A percentile compares a stretch with the other conserved stretches of the same genome.
These are phyloP conservation scores for Kodamaea anthophila DNA, from an alignment of 1,139 yeast species.

Conservation along the genomic window DNA sequence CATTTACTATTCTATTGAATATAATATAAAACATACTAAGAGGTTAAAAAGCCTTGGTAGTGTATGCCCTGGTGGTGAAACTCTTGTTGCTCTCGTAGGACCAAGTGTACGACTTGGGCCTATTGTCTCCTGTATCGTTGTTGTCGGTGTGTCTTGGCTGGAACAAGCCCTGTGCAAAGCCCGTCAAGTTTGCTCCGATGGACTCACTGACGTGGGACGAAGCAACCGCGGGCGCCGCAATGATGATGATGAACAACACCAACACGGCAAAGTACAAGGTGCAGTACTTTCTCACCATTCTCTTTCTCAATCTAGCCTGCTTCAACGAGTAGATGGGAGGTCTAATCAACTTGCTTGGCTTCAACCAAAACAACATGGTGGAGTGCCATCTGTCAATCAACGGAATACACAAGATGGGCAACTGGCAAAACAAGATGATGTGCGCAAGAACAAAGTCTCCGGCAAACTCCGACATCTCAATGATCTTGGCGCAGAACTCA, in stretches of 20 bases:
- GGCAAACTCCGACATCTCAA: conserved; percentile 92
- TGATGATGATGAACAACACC: conserved; percentile 63
- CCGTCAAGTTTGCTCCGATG: conserved; percentile 17
- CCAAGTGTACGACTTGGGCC: conserved; percentile 44
- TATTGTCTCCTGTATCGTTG: conserved; percentile 72
- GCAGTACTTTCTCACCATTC: conserved; percentile 96
- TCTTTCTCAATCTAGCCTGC: conserved; percentile 95
- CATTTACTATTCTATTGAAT: too few relatives aligned
- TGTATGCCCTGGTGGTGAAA: conserved; percentile 47
- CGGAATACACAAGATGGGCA: conserved; percentile 83
- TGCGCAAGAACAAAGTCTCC: conserved; percentile 96
- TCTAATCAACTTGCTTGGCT: conserved; percentile 95
- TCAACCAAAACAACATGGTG: conserved; percentile 96
- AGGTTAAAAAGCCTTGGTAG: conserved; percentile 50
- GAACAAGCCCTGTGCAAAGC: conserved; percentile 65
- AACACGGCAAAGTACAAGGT: conserved; percentile 70
- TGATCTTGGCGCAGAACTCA: conserved; percentile 90
- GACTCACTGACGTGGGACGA: conserved; percentile 32
- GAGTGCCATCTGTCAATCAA: conserved; percentile 97
- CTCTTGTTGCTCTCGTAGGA: conserved; percentile 52
- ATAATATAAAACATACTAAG: conserved; percentile 8
- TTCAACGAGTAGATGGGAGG: conserved; percentile 97
- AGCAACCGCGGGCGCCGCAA: conserved; percentile 91
- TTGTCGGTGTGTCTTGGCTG: conserved; percentile 80
- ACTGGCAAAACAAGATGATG: conserved; percentile 75